Evolutionary conservation across 2,329 filamentous ascomycete genomes (phyloP).

Genomic region (Alternaria viburni): DNA sequence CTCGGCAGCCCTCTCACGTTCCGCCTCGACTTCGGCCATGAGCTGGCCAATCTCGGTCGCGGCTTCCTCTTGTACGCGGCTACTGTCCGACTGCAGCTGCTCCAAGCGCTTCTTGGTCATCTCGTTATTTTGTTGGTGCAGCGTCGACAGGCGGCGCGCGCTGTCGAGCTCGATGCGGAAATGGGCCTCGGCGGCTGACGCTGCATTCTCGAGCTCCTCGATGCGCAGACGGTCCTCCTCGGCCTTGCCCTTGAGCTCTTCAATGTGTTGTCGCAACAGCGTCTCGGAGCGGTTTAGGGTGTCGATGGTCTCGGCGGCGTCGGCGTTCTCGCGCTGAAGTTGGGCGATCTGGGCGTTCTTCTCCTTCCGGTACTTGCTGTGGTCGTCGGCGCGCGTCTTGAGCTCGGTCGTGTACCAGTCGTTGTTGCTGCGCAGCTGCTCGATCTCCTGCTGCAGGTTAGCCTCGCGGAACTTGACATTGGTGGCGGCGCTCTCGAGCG

Average conservation of each 20-base stretch:
- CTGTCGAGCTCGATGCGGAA: slow-evolving; percentile 87
- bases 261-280: slow-evolving; percentile 78
- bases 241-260: slow-evolving; percentile 83
- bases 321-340: slow-evolving; percentile 86
- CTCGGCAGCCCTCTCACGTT: slow-evolving; percentile 65
- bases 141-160: slow-evolving; percentile 78
- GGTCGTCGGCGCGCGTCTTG: slow-evolving; percentile 86
- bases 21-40: slow-evolving; percentile 58
- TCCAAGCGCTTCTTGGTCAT: slow-evolving; percentile 74
- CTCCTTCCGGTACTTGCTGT: slow-evolving; percentile 90
- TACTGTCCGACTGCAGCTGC: slow-evolving; percentile 69
- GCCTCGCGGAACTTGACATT: slow-evolving; percentile 91
- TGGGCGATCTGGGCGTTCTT: slow-evolving; percentile 89
- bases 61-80: slow-evolving; percentile 70
- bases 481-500: slow-evolving; percentile 77
- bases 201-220: slow-evolving; percentile 84
- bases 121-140: slow-evolving; percentile 77
- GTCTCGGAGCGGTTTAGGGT: slow-evolving; percentile 80
- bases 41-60: slow-evolving; percentile 61
- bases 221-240: slow-evolving; percentile 83
- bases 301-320: slow-evolving; percentile 78
- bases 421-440: slow-evolving; percentile 84
- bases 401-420: slow-evolving; percentile 94
- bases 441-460: slow-evolving; percentile 86
- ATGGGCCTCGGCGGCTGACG: slow-evolving; percentile 80